Evolutionary conservation across 768 basidiomycete genomes (phyloP), one percentile per base, ranked within the genome.

Genomic region (Boletus huronensis): DNA sequence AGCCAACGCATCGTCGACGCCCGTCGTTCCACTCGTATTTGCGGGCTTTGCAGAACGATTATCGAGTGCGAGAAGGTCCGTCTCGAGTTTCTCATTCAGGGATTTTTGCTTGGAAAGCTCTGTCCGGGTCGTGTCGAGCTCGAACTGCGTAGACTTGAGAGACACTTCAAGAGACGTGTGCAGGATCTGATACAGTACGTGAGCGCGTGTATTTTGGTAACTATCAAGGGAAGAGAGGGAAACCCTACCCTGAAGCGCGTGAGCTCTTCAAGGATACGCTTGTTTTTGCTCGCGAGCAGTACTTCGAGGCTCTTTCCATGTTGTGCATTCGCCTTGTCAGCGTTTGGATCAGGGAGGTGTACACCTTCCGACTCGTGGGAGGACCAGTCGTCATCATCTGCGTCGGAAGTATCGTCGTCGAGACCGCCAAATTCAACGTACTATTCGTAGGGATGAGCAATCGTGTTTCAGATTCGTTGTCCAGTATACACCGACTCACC

Each of bases 401-500:
- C 81, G 48, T 89, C 84, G 17, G 56, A 68, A 19, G 36, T 23
- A 34, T 85, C 70, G 9, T 66, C 84, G 34, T 96, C 92, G 29
- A 93, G 80, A 9, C 93, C 92, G 7, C 90, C 87, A 66, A 98
- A 98, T 67, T 98, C 96, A 54, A 99, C 95, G 61, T 88, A 98
- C 97, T 98, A 61, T 29, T 46, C 28, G 25, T 40, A 48, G 29
- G 21, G 40, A 31, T 54, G 17, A 45, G 21, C 0, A 11, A 23
- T 40, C n/a, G 23, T 2, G 26, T 36, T 36, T n/a, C 11, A 29
- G 10, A 25, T 31, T 6, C 2, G 4, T 28, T 19, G n/a, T 5
- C n/a, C 26, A 8, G 13, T 8, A 16, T 9, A 10, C 9, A 13
- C 9, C 2, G 13, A 65, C 74, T 43, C 46, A 91, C 97, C 84